These are phyloP conservation scores for Diaporthe vexans DNA, from an alignment of 2,329 filamentous ascomycete species.

Conservation along the genomic window DNA sequence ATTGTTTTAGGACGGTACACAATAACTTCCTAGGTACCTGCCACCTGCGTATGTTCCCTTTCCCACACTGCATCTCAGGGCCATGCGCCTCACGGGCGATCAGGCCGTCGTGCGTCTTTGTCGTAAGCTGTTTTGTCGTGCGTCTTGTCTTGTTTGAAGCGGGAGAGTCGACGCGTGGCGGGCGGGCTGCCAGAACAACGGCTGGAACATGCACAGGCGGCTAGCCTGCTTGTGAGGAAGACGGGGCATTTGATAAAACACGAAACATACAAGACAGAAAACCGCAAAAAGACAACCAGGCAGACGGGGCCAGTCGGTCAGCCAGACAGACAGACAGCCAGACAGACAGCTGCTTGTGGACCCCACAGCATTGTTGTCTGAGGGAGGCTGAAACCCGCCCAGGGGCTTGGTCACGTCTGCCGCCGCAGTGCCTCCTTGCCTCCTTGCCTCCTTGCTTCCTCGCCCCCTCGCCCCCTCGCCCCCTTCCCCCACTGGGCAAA, in stretches of 20 bases:
- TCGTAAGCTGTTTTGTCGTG: conserved; percentile 9
- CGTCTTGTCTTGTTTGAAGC: conserved; percentile 5
- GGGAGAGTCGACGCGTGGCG: conserved; percentile 6
- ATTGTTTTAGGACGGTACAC: not conserved
- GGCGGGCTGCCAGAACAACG: not conserved
- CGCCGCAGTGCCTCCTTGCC: not conserved
- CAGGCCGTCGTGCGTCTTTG: not conserved
- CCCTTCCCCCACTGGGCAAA: not conserved
- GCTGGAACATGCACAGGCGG: not conserved
- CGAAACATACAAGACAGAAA: not conserved
- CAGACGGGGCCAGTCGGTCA: too few species aligned
- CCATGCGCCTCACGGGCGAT: not conserved
- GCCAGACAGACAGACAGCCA: not conserved
- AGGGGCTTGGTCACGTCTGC: conserved; percentile 21
- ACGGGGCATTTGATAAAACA: not conserved
- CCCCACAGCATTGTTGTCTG: conserved; percentile 22
- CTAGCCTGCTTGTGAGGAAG: not conserved
- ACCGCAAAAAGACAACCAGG: not conserved
- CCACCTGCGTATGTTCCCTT: not conserved
- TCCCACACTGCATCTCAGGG: not conserved
- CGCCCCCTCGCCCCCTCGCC: too few species aligned
- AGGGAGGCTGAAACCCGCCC: conserved; percentile 25
- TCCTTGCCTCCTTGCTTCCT: not conserved
- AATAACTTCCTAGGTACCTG: too few species aligned
- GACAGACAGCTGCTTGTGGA: not conserved